Percentiles rank a stretch among this genome's conserved stretches.
Conservation (phyloP, 768 basidiomycete species). For the Pleurotus djamor region DNA sequence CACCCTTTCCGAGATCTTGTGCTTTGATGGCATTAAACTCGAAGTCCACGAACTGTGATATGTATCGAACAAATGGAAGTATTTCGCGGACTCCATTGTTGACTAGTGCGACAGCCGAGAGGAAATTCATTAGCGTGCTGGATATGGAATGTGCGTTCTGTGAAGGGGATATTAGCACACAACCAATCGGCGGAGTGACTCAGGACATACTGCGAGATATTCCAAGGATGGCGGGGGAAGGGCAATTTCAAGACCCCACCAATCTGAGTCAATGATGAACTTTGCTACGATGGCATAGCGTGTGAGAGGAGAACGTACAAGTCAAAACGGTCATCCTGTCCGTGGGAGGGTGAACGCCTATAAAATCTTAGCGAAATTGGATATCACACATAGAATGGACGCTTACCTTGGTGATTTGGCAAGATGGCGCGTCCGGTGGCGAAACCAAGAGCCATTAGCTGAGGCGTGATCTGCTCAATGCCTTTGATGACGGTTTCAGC, state of each 20-base stretch:
- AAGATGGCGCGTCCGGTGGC: conserved; percentile 64
- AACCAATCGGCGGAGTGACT: neutral
- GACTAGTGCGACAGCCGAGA: conserved; percentile 69
- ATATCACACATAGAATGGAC: neutral
- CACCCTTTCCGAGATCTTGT: conserved; percentile 71
- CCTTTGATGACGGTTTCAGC: conserved; percentile 71
- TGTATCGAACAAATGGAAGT: conserved; percentile 81
- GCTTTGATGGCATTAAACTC: conserved; percentile 67
- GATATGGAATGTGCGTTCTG: conserved; percentile 63
- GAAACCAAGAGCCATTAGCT: conserved; percentile 76
- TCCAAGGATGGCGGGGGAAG: conserved; percentile 70
- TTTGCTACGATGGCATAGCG: neutral
- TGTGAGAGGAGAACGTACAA: conserved; percentile 44
- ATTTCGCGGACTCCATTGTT: conserved; percentile 80
- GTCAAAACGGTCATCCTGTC: conserved; percentile 80
- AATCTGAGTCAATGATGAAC: conserved; percentile 46
- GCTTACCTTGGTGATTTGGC: conserved; percentile 64
- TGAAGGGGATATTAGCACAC: neutral
- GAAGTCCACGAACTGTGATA: conserved; percentile 74
- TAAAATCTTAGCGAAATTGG: neutral
- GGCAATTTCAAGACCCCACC: conserved; percentile 87
- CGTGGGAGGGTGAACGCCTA: conserved; percentile 66
- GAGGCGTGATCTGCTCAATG: conserved; percentile 67
- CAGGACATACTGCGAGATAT: conserved; percentile 52
- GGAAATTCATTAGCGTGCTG: conserved; percentile 64